Conservation (phyloP, 78 protist species). For the Abeoforma whisleri region DNA sequence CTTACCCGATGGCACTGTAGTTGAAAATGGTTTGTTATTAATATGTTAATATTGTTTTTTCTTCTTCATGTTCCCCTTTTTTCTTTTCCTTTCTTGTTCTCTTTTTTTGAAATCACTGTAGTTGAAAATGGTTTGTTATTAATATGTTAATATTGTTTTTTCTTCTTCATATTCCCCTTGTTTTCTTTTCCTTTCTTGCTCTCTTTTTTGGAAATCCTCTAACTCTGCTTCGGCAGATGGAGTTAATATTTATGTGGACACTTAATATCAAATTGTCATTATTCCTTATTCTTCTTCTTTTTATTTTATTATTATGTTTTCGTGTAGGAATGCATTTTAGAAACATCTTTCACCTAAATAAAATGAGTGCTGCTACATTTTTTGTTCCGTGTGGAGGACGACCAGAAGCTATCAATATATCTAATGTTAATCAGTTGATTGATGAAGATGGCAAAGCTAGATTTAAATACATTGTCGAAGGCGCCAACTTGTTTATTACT, state of each 20-base stretch:
- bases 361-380: slow-evolving; percentile 43
- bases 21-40: slow-evolving; percentile 52
- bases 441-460: slow-evolving; percentile 35
- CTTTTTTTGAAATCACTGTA: slow-evolving; percentile 41
- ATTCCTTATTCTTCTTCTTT: too few species aligned
- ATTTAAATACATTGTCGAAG: slow-evolving; percentile 76
- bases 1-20: slow-evolving; percentile 47
- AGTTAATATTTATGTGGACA: too few species aligned
- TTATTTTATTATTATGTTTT: too few species aligned
- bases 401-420: slow-evolving; percentile 64
- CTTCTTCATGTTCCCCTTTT: too few species aligned
- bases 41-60: too few species aligned
- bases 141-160: too few species aligned
- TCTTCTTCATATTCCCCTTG: too few species aligned
- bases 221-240: too few species aligned
- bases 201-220: slow-evolving; percentile 46
- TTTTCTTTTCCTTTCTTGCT: too few species aligned
- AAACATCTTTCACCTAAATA: slow-evolving; percentile 62
- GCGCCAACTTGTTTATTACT: slow-evolving; percentile 83
- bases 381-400: slow-evolving; percentile 90
- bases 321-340: slow-evolving; percentile 63
- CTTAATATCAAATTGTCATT: too few species aligned
- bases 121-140: slow-evolving; percentile 52
- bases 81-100: too few species aligned
- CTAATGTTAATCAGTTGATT: slow-evolving; percentile 51